Base-by-base conservation (phyloP, 805 yeast species). In the Myxozyma vanderwaltii region DNA sequence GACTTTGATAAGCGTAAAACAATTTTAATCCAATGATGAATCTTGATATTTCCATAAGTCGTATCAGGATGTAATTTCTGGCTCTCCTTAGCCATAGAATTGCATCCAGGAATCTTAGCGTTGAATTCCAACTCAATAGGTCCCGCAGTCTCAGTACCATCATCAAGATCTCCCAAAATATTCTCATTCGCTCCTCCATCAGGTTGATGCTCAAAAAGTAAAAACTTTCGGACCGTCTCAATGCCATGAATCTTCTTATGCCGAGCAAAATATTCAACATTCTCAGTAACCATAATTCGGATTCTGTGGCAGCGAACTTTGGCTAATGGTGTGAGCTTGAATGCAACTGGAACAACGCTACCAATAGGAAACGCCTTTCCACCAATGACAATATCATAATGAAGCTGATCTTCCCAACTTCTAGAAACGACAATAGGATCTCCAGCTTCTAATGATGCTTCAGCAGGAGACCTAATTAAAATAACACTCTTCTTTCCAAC, bases 11-110 rank as follows among this genome's bases (percentile, higher is more conserved):
- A 77, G 52, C 98, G 76, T 53, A 94, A 75, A 63, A 96, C 87
- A 15, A 94, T 81, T 74, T 94, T 94, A 68, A 94, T 85, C 97
- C 99, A 94, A 74, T 94, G 99, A 68, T 89, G 92, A 5, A 94
- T 81, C 74, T 90, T 91, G 63, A 94, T 90, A 67, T 84, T 85
- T 24, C 81, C 82, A 66, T 81, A 86, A 2, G 89, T 83, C 0
- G 97, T 89, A 72, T 94, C 96, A 1, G 98, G 96, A 68, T 90
- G 96, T 50, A 77, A 63, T 13, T 39, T 52, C 31, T 41, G 64
- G 26, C 41, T 49, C 27, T 58, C 64, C 36, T 52, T 48, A 4
- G 39, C 51, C 15, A 49, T 43, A 7, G 45, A 35, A 26, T 58
- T 41, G 56, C 68, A 64, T 5, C 60, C 62, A 1, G 98, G 98